Conservation (phyloP, 2,329 filamentous ascomycete species). For the Teratosphaeriaceae sp. region DNA sequence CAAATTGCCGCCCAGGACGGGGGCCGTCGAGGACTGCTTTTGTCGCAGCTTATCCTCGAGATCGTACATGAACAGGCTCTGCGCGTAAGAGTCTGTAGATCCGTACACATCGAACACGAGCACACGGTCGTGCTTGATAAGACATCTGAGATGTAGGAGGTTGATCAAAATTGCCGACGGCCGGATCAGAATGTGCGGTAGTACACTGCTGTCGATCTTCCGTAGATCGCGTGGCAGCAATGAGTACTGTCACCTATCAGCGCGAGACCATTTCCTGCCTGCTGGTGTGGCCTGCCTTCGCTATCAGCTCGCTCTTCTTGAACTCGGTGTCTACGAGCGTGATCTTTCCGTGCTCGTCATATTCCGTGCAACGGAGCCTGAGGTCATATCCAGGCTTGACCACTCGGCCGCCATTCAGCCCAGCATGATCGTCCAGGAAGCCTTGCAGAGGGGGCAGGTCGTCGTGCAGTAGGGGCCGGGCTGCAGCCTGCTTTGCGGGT, state of each 20-base stretch:
- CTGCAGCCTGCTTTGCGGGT: constrained; percentile 8
- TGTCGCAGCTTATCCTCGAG: constrained; percentile 87
- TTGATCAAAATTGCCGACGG: constrained; percentile 92
- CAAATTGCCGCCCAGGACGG: constrained; percentile 47
- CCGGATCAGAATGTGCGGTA: constrained; percentile 91
- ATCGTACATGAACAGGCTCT: constrained; percentile 97
- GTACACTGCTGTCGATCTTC: constrained; percentile 93
- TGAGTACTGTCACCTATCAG: constrained; percentile 54
- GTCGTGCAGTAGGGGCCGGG: constrained; percentile 42
- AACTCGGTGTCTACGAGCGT: constrained; percentile 93
- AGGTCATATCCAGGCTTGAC: constrained; percentile 79
- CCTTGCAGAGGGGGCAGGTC: constrained; percentile 49
- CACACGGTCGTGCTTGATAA: constrained; percentile 92
- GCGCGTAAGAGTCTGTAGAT: constrained; percentile 87
- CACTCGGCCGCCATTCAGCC: constrained; percentile 54
- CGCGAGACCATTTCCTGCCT: constrained; percentile 16
- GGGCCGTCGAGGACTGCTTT: constrained; percentile 50
- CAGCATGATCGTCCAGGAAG: constrained; percentile 54
- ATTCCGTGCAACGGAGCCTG: constrained; percentile 85
- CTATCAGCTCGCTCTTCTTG: constrained; percentile 94
- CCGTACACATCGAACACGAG: constrained; percentile 96
- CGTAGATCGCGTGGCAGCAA: constrained; percentile 88
- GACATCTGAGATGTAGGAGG: constrained; percentile 86
- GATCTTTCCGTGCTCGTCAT: constrained; percentile 86
- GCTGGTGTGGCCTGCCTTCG: constrained; percentile 48